Evolutionary conservation across 495 filamentous ascomycete species (phyloP).

Genomic region (Neurospora sp.): DNA sequence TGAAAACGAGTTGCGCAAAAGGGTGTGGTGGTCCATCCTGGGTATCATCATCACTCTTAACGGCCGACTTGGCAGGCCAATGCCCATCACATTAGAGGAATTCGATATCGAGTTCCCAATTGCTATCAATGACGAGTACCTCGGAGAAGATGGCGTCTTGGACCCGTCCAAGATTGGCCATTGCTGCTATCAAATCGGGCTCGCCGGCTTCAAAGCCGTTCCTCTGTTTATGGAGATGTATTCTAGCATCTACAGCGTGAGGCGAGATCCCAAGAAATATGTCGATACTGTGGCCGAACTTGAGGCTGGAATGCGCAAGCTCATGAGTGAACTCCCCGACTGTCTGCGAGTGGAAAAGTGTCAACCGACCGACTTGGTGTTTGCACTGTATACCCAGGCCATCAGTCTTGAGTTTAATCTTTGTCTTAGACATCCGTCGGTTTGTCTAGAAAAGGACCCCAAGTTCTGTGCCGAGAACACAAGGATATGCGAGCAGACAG

Average conservation of each 20-base stretch:
- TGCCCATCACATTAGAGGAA: constrained; percentile 59
- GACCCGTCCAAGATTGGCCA: constrained; percentile 38
- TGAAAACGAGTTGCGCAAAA: constrained; percentile 65
- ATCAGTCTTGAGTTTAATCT: constrained; percentile 39
- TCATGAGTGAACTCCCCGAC: constrained; percentile 47
- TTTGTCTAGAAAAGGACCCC: constrained; percentile 50
- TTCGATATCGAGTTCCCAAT: constrained; percentile 69
- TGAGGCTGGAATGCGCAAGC: constrained; percentile 30
- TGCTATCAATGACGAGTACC: constrained; percentile 54
- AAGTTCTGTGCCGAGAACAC: constrained; percentile 56
- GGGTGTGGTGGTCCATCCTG: constrained; percentile 63
- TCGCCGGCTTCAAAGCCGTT: constrained; percentile 49
- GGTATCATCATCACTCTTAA: constrained; percentile 53
- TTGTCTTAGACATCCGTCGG: constrained; percentile 59
- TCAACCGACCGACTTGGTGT: constrained; percentile 42
- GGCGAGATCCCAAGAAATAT: constrained; percentile 48
- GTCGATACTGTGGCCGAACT: constrained; percentile 49
- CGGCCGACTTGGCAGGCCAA: constrained; percentile 65
- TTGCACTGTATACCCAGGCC: constrained; percentile 37
- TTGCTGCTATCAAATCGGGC: constrained; percentile 55
- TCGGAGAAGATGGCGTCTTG: constrained; percentile 42
- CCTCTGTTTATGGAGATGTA: constrained; percentile 61
- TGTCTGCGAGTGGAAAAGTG: constrained; percentile 39
- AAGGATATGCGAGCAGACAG: constrained; percentile 55
- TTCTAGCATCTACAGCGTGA: constrained; percentile 57